A percentile compares a stretch with the other conserved stretches of the same genome.
Conservation (phyloP, 108 stramenopile genomes). For the Licmophora abbreviata region DNA sequence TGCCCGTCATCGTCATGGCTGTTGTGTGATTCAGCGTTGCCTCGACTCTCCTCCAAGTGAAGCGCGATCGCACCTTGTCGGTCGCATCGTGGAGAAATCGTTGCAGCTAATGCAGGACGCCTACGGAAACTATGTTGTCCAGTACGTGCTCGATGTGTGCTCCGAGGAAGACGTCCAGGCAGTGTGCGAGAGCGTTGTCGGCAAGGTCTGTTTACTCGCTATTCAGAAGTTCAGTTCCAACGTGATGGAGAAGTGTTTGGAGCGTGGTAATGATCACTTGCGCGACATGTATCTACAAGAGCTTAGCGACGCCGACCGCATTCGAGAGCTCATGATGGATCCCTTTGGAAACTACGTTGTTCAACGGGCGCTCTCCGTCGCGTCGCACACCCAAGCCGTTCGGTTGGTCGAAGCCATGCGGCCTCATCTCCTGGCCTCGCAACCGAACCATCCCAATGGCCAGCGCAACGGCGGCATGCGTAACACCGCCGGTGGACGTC, state of each 20-base stretch:
- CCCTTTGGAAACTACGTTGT: constrained; percentile 97
- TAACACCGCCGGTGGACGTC: constrained; percentile 90
- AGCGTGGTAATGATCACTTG: constrained; percentile 83
- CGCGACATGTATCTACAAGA: constrained; percentile 83
- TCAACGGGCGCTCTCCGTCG: constrained; percentile 87
- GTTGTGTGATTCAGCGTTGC: constrained; percentile 97
- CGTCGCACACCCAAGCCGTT: constrained; percentile 89
- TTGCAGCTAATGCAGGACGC: constrained; percentile 96
- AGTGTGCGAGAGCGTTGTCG: constrained; percentile 82
- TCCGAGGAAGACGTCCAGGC: constrained; percentile 87
- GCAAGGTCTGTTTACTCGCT: constrained; percentile 84
- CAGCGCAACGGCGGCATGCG: constrained; percentile 77
- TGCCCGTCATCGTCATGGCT: constrained; percentile 95
- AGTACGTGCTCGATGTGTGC: constrained; percentile 89
- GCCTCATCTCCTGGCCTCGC: constrained; percentile 75
- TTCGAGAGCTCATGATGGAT: constrained; percentile 91
- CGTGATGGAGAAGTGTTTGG: constrained; percentile 98
- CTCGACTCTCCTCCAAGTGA: constrained; percentile 85
- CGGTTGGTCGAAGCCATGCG: constrained; percentile 90
- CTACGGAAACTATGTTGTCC: constrained; percentile 93
- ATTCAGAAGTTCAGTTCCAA: constrained; percentile 96
- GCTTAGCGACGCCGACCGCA: constrained; percentile 72
- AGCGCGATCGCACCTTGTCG: constrained; percentile 80
- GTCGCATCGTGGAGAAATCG: constrained; percentile 86
- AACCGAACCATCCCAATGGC: constrained; percentile 39